These are phyloP conservation scores for Peronosclerospora sorghi DNA, from an alignment of 352 stramenopile species.

Conservation along the genomic window DNA sequence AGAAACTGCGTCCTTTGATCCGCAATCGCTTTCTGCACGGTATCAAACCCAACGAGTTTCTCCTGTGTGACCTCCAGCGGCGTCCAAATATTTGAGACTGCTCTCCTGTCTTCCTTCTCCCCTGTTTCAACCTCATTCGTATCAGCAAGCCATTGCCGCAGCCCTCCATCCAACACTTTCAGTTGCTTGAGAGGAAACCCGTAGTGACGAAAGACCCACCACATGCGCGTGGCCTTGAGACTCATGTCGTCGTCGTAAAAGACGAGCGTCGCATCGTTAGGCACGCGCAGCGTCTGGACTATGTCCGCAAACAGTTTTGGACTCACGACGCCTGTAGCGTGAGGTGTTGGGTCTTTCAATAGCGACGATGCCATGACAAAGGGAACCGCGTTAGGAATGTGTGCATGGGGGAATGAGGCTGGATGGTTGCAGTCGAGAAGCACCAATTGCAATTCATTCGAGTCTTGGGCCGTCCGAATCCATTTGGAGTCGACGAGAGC, in stretches of 20 bases:
- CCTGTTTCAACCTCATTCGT: constrained; percentile 32
- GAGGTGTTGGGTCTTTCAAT: constrained; percentile 37
- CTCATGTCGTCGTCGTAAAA: constrained; percentile 74
- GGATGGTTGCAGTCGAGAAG: constrained; percentile 56
- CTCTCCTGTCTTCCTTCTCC: constrained; percentile 6
- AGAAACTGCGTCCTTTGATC: constrained; percentile 19
- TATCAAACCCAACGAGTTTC: constrained; percentile 19
- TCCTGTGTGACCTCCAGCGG: constrained; percentile 13
- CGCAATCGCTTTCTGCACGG: constrained; percentile 22
- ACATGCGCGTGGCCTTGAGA: constrained; percentile 55
- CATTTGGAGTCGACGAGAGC: constrained; percentile 33
- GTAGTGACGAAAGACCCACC: constrained; percentile 75
- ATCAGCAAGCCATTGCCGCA: constrained; percentile 52
- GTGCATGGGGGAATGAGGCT: constrained; percentile 33
- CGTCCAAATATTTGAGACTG: constrained; percentile 4
- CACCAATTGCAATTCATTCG: constrained; percentile 15
- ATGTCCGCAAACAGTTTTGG: constrained; percentile 30
- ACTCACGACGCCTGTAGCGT: constrained; percentile 34
- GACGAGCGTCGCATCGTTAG: constrained; percentile 44
- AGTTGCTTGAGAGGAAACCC: constrained; percentile 62
- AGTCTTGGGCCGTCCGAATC: constrained; percentile 15
- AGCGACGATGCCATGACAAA: constrained; percentile 34
- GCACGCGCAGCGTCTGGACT: constrained; percentile 31
- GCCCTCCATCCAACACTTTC: constrained; percentile 66
- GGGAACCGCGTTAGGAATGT: constrained; percentile 35